Base-by-base conservation (phyloP, 495 filamentous ascomycete species). In the Hypoxylon rickii region DNA sequence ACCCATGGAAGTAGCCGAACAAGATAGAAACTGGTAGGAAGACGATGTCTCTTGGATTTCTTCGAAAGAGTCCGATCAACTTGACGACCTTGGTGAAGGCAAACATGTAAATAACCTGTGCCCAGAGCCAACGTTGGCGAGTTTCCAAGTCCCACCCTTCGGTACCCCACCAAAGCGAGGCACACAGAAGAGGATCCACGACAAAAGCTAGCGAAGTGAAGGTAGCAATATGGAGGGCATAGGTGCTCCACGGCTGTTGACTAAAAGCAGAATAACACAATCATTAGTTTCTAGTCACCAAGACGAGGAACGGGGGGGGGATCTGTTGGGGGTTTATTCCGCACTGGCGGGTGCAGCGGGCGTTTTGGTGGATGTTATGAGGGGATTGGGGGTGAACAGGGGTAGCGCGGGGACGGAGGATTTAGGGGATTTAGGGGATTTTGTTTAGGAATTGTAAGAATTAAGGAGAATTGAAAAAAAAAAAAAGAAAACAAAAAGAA, bases 1-100 rank as follows among this genome's bases (percentile, higher is more conserved):
- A 55, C 31, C 74, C 73, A 57, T 88, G 86, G 48, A 81, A 75
- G 65, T 86, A 88, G 11, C 74, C 80, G 64, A 86, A 88, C 10
- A 72, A 18, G 31, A 86, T 71, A 37, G 78, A 79, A 1, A 77
- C 70, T 1, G 79, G 83, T 17, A 88, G 66, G 59, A 82, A 78
- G 15, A 70, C 22, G 10, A 86, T 62, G 62, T 88, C 84, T 18
- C 61, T 63, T 3, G 84, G 84, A 52, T 88, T 72, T 19, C 77
- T 73, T 56, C 72, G 68, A 65, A 82, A 84, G 60, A 86, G 79
- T 1, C 77, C 75, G 16, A 79, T 66, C n/a, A 84, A 66, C 73
- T 88, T 87, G 67, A 86, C 66, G n/a, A 74, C 70, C 69, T 87
- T 88, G 44, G 76, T 74, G 43, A 74, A 76, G 24, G 79, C 65